Percentiles rank a stretch among this genome's conserved stretches.
Conservation (phyloP, 2,329 filamentous ascomycete species). For the Pseudogymnoascus sp. region DNA sequence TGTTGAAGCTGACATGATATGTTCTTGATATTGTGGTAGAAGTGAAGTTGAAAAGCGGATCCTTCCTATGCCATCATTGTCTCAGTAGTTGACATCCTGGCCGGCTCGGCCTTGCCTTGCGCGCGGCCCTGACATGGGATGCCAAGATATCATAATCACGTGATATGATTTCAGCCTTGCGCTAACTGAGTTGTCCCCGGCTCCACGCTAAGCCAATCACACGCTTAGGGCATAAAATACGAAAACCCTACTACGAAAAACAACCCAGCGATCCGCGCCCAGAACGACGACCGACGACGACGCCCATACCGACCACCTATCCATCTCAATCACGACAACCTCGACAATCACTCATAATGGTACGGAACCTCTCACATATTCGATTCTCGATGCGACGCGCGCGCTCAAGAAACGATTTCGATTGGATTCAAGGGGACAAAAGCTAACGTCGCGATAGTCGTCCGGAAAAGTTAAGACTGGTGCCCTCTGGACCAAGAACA, state of each 20-base stretch:
- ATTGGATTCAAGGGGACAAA: conserved; percentile 9
- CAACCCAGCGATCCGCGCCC: conserved; percentile 9
- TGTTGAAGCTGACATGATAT: conserved; percentile 25
- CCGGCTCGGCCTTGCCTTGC: neutral
- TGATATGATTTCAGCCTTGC: neutral
- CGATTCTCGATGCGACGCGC: conserved; percentile 2
- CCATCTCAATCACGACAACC: conserved; percentile 19
- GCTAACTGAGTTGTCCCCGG: neutral
- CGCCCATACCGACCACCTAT: conserved; percentile 22
- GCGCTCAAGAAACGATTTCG: neutral
- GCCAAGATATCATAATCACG: neutral
- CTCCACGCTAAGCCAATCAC: neutral
- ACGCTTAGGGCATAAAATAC: conserved; percentile 9
- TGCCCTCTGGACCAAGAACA: conserved; percentile 98
- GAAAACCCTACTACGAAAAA: conserved; percentile 11
- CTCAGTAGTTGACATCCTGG: neutral
- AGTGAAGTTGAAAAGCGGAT: neutral
- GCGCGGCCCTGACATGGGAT: conserved; percentile 1
- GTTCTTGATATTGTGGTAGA: neutral
- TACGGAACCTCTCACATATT: conserved; percentile 18
- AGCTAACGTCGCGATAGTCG: conserved; percentile 42
- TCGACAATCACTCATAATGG: conserved; percentile 30
- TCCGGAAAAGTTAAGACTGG: conserved; percentile 79
- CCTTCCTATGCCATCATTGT: conserved; percentile 3
- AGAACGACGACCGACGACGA: conserved; percentile 17